Evolutionary conservation across 1,284 basidiomycete species (phyloP).

Genomic region (Uromyces viciae-fabae): DNA sequence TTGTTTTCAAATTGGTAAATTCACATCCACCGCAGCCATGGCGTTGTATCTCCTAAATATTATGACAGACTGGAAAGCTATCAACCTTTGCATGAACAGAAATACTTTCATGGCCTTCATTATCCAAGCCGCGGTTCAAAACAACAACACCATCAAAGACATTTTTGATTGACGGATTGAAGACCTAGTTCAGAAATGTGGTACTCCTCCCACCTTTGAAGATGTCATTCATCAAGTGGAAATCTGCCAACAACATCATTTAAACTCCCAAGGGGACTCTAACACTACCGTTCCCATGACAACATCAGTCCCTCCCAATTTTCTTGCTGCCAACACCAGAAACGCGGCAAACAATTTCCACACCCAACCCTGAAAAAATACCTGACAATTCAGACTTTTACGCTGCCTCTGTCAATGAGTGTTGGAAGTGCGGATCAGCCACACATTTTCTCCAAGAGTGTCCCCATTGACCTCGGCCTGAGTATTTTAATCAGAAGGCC

Average conservation of each 20-base stretch:
- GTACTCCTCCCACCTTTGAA: too few species aligned
- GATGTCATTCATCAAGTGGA: too few species aligned
- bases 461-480: background rate
- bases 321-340: too few species aligned
- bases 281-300: too few species aligned
- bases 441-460: background rate
- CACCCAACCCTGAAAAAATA: too few species aligned
- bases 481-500: background rate
- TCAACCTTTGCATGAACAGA: background rate
- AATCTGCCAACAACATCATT: too few species aligned
- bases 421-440: background rate
- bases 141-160: background rate
- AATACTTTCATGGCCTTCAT: background rate
- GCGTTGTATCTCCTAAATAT: background rate
- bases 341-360: too few species aligned
- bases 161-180: background rate
- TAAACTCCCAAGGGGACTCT: too few species aligned
- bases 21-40: background rate
- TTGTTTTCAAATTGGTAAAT: background rate
- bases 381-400: background rate
- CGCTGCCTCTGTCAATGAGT: background rate
- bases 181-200: too few species aligned
- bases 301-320: too few species aligned
- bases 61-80: background rate
- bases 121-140: background rate